Evolutionary conservation across 768 basidiomycete species (phyloP).

Genomic region (Xerocomellus chrysenteron): DNA sequence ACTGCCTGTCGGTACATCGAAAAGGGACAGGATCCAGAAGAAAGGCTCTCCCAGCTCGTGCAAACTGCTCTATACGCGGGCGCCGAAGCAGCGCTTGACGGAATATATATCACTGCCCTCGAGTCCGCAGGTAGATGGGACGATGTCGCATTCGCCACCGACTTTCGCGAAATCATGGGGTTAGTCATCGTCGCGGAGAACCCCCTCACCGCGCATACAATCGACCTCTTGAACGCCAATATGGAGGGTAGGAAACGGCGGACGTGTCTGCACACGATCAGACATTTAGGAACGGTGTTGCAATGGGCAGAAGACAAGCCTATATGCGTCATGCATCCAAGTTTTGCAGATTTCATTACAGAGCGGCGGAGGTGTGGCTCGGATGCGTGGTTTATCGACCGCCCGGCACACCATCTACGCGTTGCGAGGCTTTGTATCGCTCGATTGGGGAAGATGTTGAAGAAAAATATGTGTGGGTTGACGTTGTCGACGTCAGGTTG

Average conservation of each 20-base stretch:
- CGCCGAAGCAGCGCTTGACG: constrained; percentile 30
- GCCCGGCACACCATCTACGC: constrained; percentile 16
- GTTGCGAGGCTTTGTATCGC: constrained; percentile 27
- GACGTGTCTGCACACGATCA: constrained; percentile 32
- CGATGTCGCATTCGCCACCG: constrained; percentile 26
- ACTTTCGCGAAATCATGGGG: constrained; percentile 35
- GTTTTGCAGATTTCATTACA: constrained; percentile 35
- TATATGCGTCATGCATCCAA: constrained; percentile 34
- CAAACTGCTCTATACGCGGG: constrained; percentile 19
- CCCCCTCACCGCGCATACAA: constrained; percentile 24
- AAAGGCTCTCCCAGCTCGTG: constrained; percentile 28
- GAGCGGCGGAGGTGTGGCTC: constrained; percentile 29
- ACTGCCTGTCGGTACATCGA: constrained; percentile 35
- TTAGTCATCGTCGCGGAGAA: constrained; percentile 30
- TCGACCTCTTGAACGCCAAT: constrained; percentile 28
- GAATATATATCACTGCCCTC: constrained; percentile 32
- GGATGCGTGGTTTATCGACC: constrained; percentile 32
- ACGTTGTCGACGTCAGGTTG: constrained; percentile 19
- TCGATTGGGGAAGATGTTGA: constrained; percentile 13
- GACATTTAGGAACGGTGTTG: constrained; percentile 25
- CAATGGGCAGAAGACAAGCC: constrained; percentile 28
- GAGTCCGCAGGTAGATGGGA: constrained; percentile 32
- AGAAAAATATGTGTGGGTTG: constrained; percentile 27
- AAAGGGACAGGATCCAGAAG: constrained; percentile 30
- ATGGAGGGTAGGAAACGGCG: constrained; percentile 13